Conservation (phyloP, 169 alveolate genomes). For the Plasmodium berghei region DNA sequence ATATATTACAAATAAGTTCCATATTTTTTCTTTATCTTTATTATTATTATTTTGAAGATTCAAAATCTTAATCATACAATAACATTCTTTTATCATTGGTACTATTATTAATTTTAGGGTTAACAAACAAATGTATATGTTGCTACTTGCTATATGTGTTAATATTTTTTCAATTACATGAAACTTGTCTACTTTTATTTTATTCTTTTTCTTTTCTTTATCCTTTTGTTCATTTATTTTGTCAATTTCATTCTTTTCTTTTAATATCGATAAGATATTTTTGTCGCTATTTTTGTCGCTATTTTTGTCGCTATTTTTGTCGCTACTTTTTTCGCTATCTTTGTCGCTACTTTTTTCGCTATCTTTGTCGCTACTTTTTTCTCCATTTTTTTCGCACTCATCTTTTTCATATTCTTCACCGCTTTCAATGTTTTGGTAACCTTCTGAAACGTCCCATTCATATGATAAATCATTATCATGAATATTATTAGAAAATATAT, state of each 20-base stretch:
- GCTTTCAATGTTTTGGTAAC: background rate
- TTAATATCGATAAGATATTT: slow-evolving; percentile 30
- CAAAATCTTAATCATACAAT: slow-evolving; percentile 18
- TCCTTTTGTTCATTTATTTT: slow-evolving; percentile 41
- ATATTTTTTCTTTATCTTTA: slow-evolving; percentile 1
- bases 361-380: background rate
- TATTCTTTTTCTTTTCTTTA: slow-evolving; percentile 19
- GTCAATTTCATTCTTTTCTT: slow-evolving; percentile 54
- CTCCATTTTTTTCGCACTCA: background rate
- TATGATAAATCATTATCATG: background rate
- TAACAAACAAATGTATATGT: slow-evolving; percentile 17
- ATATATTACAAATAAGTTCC: slow-evolving; percentile 16
- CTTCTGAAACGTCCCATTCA: background rate
- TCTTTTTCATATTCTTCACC: background rate
- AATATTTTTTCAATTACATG: slow-evolving; percentile 33
- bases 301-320: background rate
- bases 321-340: background rate
- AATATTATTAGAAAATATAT: too few species aligned
- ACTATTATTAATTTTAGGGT: slow-evolving; percentile 11
- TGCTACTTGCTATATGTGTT: slow-evolving; percentile 18
- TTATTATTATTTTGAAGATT: background rate
- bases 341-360: background rate
- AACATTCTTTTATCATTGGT: slow-evolving; percentile 48
- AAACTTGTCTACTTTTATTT: slow-evolving; percentile 43
- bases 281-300: slow-evolving; percentile 10